Percentiles rank a stretch among this genome's conserved stretches.
phyloP scores from a whole-genome alignment of 352 stramenopile species.

The Blastocystis sp. region DNA sequence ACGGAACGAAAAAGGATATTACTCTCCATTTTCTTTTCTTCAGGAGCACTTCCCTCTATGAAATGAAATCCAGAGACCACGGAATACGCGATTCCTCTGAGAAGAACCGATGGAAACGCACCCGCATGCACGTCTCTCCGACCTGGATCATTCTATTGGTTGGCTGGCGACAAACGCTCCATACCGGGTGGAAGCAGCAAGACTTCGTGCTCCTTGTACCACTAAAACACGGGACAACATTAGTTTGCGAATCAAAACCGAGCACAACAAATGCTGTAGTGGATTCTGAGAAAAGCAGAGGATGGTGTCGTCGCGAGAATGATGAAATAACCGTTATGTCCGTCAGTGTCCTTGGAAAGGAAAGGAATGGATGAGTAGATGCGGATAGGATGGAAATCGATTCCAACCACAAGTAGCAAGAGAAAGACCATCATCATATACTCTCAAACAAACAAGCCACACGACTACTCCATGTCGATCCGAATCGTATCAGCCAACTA shows the following conservation, averaged over 20 bases:
- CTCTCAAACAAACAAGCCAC: no score
- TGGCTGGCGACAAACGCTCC: no score
- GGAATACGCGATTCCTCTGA: not conserved
- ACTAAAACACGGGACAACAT: conserved; percentile 40
- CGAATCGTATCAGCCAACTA: conserved; percentile 10
- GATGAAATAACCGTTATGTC: not conserved
- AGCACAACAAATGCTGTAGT: not conserved
- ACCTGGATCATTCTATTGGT: conserved; percentile 3
- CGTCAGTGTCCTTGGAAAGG: no score
- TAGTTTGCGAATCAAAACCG: not conserved
- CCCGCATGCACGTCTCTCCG: not conserved
- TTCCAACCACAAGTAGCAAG: no score
- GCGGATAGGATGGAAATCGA: no score
- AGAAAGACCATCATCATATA: no score
- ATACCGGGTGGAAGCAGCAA: conserved; percentile 30
- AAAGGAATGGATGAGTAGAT: no score
- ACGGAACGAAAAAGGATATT: not conserved
- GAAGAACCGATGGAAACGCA: not conserved
- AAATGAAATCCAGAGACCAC: not conserved
- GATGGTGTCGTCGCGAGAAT: not conserved
- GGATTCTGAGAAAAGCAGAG: not conserved
- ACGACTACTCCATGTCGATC: not conserved
- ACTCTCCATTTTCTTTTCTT: not conserved
- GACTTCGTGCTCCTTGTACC: conserved; percentile 6
- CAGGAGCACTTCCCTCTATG: not conserved